These are phyloP conservation scores for Smittium mucronatum DNA, from an alignment of 371 early-diverging fungal genomes.

Conservation along the genomic window DNA sequence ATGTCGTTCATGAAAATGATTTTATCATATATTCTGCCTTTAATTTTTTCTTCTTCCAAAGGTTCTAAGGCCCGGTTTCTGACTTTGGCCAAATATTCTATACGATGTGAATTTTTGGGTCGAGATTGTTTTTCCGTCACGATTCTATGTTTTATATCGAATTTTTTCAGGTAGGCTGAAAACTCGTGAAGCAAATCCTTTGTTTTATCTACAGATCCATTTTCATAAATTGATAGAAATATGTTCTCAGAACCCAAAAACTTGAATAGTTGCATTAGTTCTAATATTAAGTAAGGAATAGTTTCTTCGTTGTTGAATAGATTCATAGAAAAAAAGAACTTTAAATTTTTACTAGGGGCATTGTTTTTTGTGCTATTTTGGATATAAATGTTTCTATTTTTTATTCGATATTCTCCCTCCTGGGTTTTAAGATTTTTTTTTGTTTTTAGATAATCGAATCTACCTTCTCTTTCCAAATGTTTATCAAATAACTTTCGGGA, in stretches of 20 bases:
- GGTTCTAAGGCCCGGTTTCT: constrained; percentile 37
- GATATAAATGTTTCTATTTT: too few relatives aligned
- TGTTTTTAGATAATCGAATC: too few relatives aligned
- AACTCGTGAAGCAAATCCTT: constrained; percentile 23
- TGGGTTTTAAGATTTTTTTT: too few relatives aligned
- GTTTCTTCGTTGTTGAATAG: constrained; percentile 30
- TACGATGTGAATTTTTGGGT: constrained; percentile 25
- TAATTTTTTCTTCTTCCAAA: constrained; percentile 8
- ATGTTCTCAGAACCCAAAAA: constrained; percentile 19
- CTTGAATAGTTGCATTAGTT: constrained; percentile 23
- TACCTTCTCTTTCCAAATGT: too few relatives aligned
- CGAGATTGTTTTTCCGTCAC: constrained; percentile 11
- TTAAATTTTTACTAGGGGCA: too few relatives aligned
- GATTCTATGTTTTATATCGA: constrained; percentile 22
- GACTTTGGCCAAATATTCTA: constrained; percentile 36
- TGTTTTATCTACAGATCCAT: constrained; percentile 31
- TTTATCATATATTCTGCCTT: constrained; percentile 11
- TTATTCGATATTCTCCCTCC: too few relatives aligned
- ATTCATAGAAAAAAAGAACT: constrained; percentile 29
- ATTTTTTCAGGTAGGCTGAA: constrained; percentile 10
- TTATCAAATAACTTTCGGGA: too few relatives aligned
- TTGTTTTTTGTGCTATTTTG: too few relatives aligned
- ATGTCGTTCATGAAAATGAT: constrained; percentile 39
- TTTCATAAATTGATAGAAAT: constrained; percentile 35
- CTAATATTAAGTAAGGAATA: constrained; percentile 28